Percentiles rank a stretch among this genome's conserved stretches.
phyloP scores from a whole-genome alignment of 2,329 filamentous ascomycete species.

The Teratosphaeria viscida region DNA sequence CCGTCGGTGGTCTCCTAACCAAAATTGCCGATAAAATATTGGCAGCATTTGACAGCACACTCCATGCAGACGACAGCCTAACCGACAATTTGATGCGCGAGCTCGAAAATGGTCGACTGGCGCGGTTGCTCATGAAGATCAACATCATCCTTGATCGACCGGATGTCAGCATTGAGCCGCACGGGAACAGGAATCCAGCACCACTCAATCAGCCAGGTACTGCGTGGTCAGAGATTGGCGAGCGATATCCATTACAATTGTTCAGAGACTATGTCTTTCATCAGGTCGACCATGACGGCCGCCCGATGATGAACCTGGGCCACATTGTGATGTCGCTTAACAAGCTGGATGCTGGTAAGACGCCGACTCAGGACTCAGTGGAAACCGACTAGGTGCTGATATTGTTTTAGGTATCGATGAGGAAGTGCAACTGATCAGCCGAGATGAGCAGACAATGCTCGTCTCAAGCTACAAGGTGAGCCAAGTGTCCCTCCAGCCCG shows the following conservation, averaged over 20 bases:
- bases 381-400: neutral
- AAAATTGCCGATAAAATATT: conserved; percentile 71
- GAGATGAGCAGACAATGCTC: conserved; percentile 83
- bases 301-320: conserved; percentile 73
- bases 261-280: conserved; percentile 98
- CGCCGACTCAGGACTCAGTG: neutral
- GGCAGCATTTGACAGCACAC: conserved; percentile 61
- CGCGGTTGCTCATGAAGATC: conserved; percentile 72
- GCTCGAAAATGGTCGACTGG: conserved; percentile 79
- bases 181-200: conserved; percentile 19
- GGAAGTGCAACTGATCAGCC: conserved; percentile 71
- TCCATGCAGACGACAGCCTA: conserved; percentile 70
- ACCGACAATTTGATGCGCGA: conserved; percentile 64
- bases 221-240: conserved; percentile 80
- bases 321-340: conserved; percentile 82
- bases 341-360: conserved; percentile 67
- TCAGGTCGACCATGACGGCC: conserved; percentile 76
- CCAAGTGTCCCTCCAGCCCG: neutral
- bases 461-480: conserved; percentile 79
- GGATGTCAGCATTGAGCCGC: conserved; percentile 39
- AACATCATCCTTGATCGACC: conserved; percentile 82
- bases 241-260: conserved; percentile 84
- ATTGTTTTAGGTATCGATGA: conserved; percentile 56
- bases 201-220: conserved; percentile 22
- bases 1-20: conserved; percentile 67